These are phyloP conservation scores for Melastoma malabathricum DNA, from an alignment of 345 rosid species.

Conservation along the genomic window DNA sequence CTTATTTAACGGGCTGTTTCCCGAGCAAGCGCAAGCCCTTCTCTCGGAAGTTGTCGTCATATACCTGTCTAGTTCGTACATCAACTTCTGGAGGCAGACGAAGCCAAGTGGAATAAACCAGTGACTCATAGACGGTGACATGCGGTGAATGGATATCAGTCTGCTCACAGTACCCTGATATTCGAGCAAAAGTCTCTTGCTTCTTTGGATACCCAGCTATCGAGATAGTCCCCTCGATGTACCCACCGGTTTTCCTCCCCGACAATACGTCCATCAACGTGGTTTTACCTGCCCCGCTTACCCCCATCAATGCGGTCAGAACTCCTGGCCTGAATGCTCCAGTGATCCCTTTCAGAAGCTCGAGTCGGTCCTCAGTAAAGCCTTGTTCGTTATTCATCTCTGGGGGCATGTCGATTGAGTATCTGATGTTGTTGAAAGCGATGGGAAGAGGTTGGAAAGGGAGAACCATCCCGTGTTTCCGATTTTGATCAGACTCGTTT, in stretches of 20 bases:
- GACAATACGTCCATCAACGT: constrained; percentile 67
- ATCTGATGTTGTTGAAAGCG: constrained; percentile 43
- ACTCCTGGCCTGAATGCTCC: constrained; percentile 65
- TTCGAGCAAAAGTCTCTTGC: constrained; percentile 60
- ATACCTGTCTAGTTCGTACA: constrained; percentile 43
- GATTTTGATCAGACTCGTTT: constrained; percentile 12
- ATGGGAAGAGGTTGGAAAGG: constrained; percentile 53
- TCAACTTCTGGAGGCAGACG: constrained; percentile 47
- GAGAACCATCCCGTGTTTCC: constrained; percentile 50
- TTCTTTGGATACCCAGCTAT: constrained; percentile 56
- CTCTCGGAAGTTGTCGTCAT: neutral
- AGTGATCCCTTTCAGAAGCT: constrained; percentile 48
- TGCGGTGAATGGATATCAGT: constrained; percentile 62
- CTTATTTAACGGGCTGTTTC: too few relatives aligned
- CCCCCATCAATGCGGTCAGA: constrained; percentile 57
- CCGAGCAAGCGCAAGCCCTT: neutral
- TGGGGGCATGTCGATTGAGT: constrained; percentile 39
- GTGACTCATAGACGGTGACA: constrained; percentile 48
- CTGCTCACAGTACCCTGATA: constrained; percentile 65
- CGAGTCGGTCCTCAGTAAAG: constrained; percentile 28
- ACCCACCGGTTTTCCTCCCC: constrained; percentile 67
- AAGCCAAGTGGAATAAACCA: constrained; percentile 58
- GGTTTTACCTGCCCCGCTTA: constrained; percentile 67
- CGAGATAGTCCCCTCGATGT: constrained; percentile 33
- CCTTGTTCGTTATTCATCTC: constrained; percentile 61